Conservation (phyloP, 495 filamentous ascomycete species). For the Penicillium cinerascens region DNA sequence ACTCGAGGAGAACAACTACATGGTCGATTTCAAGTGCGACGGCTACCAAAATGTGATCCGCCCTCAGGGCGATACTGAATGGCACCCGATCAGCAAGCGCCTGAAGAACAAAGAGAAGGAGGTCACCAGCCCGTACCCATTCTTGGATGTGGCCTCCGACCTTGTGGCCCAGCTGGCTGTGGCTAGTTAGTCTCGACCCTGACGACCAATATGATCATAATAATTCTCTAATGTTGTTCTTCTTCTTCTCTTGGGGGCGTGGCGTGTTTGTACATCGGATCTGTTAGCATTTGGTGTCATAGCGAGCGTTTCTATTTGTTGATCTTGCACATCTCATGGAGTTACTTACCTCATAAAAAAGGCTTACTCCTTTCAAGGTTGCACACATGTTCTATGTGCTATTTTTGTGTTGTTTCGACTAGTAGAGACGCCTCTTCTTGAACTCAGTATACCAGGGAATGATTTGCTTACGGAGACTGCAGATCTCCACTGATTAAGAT, state of each 20-base stretch:
- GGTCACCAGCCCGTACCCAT: conserved; percentile 54
- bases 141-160: conserved; percentile 53
- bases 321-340: background rate
- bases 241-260: background rate
- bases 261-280: conserved; percentile 5
- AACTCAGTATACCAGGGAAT: too few species aligned
- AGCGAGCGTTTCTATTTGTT: conserved; percentile 18
- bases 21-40: conserved; percentile 99
- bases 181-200: conserved; percentile 27
- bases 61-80: conserved; percentile 41
- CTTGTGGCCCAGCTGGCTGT: conserved; percentile 53
- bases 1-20: conserved; percentile 87
- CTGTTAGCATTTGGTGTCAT: conserved; percentile 9
- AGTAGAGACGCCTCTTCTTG: too few species aligned
- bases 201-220: conserved; percentile 11
- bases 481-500: too few species aligned
- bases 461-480: too few species aligned
- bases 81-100: conserved; percentile 47
- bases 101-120: conserved; percentile 53
- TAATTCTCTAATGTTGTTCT: background rate
- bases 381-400: background rate
- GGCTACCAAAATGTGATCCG: conserved; percentile 82
- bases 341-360: background rate
- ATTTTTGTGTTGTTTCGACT: background rate
- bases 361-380: background rate